Conservation (phyloP, 2,329 filamentous ascomycete genomes). For the Aspergillus novoparasiticus region DNA sequence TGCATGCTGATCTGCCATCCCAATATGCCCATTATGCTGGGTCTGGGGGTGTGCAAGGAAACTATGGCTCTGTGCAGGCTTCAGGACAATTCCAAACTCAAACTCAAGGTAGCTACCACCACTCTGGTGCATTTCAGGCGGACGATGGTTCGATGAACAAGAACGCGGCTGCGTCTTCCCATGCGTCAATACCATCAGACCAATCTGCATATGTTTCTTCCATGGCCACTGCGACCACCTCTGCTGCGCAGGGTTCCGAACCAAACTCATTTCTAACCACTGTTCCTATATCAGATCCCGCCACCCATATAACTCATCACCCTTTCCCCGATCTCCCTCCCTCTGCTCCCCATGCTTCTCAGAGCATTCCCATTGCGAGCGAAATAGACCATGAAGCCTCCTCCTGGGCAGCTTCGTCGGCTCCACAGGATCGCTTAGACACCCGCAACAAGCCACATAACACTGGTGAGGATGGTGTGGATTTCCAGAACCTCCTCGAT, state of each 20-base stretch:
- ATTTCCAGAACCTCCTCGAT: constrained; percentile 53
- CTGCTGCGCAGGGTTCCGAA: constrained; percentile 14
- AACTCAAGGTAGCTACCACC: constrained; percentile 36
- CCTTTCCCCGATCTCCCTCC: constrained; percentile 25
- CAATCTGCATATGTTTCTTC: constrained; percentile 18
- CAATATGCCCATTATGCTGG: constrained; percentile 19
- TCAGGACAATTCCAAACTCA: constrained; percentile 22
- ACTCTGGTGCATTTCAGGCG: constrained; percentile 25
- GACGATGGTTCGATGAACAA: constrained; percentile 27
- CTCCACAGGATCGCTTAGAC: constrained; percentile 28
- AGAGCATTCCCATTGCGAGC: constrained; percentile 30
- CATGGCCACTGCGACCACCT: constrained; percentile 16
- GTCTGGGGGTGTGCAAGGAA: constrained; percentile 15
- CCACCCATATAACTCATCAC: constrained; percentile 27
- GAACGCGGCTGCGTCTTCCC: constrained; percentile 26
- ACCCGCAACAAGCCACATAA: constrained; percentile 25
- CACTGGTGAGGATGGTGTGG: constrained; percentile 43
- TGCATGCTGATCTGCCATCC: constrained; percentile 9
- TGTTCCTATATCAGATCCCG: constrained; percentile 28
- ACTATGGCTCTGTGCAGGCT: constrained; percentile 18
- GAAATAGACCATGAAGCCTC: constrained; percentile 32
- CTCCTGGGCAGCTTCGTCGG: constrained; percentile 23
- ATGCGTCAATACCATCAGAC: constrained; percentile 20
- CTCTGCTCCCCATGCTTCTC: constrained; percentile 29
- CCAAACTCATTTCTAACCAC: constrained; percentile 28